These are phyloP conservation scores for Nemophila menziesii DNA, from an alignment of 257 asterid genomes.

Conservation along the genomic window DNA sequence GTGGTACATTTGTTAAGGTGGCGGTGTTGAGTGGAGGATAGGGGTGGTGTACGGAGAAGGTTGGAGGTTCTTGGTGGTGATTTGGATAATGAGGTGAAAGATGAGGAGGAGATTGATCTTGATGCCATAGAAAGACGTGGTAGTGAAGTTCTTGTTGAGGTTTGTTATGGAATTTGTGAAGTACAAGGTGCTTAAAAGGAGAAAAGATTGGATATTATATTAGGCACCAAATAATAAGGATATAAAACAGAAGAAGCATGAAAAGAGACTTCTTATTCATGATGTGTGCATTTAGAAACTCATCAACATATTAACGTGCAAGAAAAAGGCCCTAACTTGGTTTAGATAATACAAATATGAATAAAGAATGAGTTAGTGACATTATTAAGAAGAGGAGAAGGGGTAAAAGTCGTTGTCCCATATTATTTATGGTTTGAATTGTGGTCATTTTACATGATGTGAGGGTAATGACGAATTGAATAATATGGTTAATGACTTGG, in stretches of 20 bases:
- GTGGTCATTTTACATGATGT: too few species aligned
- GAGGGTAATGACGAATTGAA: too few species aligned
- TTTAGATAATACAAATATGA: not conserved
- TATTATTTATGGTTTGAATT: too few species aligned
- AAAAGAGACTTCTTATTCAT: not conserved
- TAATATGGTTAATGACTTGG: too few species aligned
- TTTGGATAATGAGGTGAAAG: constrained; percentile 10
- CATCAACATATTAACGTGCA: not conserved
- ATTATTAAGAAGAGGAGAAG: too few species aligned
- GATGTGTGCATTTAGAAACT: not conserved
- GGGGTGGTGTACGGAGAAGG: constrained; percentile 6
- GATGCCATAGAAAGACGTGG: constrained; percentile 13
- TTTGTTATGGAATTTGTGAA: not conserved
- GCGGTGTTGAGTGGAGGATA: constrained; percentile 8
- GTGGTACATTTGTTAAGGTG: constrained; percentile 12
- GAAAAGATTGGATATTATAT: too few species aligned
- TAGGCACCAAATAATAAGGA: not conserved
- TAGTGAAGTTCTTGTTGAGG: not conserved
- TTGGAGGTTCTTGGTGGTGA: constrained; percentile 8
- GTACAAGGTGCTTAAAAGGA: too few species aligned
- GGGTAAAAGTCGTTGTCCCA: too few species aligned
- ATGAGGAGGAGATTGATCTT: not conserved
- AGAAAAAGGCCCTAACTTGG: not conserved
- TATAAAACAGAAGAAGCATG: not conserved
- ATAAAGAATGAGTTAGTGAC: not conserved